phyloP scores from a whole-genome alignment of 139 green algal genomes.

The Yamagishiella unicocca region DNA sequence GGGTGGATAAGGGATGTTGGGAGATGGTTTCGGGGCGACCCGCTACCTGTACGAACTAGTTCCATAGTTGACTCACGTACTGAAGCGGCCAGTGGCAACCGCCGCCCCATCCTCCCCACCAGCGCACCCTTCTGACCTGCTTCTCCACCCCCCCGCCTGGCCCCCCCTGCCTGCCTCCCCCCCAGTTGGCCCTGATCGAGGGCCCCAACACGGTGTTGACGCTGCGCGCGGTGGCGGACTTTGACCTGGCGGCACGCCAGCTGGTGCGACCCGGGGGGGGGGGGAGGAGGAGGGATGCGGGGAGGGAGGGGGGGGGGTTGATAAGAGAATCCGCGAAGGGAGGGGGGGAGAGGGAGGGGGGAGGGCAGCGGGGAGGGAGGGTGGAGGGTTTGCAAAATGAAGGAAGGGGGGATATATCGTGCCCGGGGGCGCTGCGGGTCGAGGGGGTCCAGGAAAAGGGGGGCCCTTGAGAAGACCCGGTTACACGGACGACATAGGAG shows the following conservation, averaged over 20 bases:
- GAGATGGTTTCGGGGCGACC: background rate
- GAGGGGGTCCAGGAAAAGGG: too few relatives aligned
- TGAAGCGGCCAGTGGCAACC: too few relatives aligned
- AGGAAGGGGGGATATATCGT: too few relatives aligned
- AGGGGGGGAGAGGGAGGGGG: too few relatives aligned
- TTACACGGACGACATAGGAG: too few relatives aligned
- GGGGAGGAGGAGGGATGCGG: background rate
- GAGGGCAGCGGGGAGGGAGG: too few relatives aligned
- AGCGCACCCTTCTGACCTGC: background rate
- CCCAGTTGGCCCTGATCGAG: constrained; percentile 47
- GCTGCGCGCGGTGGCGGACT: constrained; percentile 46
- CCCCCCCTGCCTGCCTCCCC: background rate
- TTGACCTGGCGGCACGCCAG: background rate
- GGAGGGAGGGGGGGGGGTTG: background rate
- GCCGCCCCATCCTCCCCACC: background rate
- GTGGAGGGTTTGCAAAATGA: too few relatives aligned
- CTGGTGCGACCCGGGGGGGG: constrained; percentile 1
- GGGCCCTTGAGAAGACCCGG: too few relatives aligned
- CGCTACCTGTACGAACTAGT: background rate
- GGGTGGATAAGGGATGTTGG: too few relatives aligned
- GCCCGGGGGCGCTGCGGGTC: too few relatives aligned
- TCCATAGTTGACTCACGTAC: background rate
- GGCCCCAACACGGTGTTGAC: constrained; percentile 53
- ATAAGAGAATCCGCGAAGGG: too few relatives aligned
- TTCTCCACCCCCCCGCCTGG: background rate